phyloP scores from a whole-genome alignment of 305 asterid genomes.

The Stenogyne calaminthoides region DNA sequence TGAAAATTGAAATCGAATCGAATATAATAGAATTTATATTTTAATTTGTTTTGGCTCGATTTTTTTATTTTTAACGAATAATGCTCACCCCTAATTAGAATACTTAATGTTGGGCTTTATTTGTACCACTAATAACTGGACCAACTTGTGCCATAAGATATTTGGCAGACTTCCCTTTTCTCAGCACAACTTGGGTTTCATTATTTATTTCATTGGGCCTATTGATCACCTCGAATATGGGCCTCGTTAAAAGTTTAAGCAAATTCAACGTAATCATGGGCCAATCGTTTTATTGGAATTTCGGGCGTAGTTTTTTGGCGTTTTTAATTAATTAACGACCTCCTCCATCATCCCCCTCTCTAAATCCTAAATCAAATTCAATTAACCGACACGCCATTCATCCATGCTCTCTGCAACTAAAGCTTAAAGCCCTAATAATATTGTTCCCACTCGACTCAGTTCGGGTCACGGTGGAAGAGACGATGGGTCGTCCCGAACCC shows the following conservation, averaged over 20 bases:
- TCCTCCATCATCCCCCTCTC: not conserved
- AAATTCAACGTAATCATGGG: not conserved
- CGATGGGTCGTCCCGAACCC: slow-evolving; percentile 90
- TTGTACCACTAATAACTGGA: too few species aligned
- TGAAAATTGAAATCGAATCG: too few species aligned
- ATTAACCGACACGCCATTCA: not conserved
- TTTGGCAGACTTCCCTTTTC: too few species aligned
- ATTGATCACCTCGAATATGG: not conserved
- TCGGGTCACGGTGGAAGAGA: slow-evolving; percentile 27
- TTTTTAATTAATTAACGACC: not conserved
- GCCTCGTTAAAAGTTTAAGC: not conserved
- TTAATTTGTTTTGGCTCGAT: too few species aligned
- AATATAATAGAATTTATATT: too few species aligned
- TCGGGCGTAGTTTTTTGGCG: not conserved
- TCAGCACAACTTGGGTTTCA: too few species aligned
- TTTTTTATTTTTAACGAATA: too few species aligned
- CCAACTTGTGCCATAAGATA: too few species aligned
- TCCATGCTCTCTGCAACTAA: slow-evolving; percentile 9
- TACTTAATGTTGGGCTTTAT: too few species aligned
- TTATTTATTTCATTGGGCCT: not conserved
- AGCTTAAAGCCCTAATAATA: not conserved
- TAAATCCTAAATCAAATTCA: not conserved
- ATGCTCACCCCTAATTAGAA: too few species aligned
- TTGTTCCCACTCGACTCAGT: slow-evolving; percentile 12
- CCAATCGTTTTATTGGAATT: not conserved